phyloP scores from a whole-genome alignment of 2,329 filamentous ascomycete species.

The Talaromyces sp. region DNA sequence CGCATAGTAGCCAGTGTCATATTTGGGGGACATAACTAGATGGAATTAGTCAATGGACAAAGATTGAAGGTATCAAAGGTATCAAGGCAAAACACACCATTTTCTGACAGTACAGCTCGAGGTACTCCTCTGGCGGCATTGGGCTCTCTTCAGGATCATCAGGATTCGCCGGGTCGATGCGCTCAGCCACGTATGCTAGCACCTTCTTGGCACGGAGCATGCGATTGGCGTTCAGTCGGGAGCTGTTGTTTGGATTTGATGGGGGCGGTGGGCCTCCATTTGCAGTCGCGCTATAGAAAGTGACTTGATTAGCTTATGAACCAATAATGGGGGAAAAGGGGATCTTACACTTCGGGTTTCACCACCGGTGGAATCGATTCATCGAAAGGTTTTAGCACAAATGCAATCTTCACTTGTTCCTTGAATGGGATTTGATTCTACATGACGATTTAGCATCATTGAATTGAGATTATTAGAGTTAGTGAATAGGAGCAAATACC shows the following conservation, averaged over 20 bases:
- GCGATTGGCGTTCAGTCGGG: constrained; percentile 90
- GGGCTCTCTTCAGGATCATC: constrained; percentile 61
- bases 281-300: constrained; percentile 19
- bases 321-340: background rate
- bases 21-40: constrained; percentile 63
- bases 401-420: constrained; percentile 95
- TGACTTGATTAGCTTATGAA: constrained; percentile 4
- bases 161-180: constrained; percentile 72
- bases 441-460: constrained; percentile 12
- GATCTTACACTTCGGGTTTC: constrained; percentile 65
- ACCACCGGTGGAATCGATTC: constrained; percentile 74
- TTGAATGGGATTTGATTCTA: constrained; percentile 80
- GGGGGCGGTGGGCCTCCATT: constrained; percentile 23
- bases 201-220: constrained; percentile 98
- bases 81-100: constrained; percentile 61
- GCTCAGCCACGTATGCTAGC: constrained; percentile 84
- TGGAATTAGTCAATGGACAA: constrained; percentile 17
- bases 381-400: constrained; percentile 81
- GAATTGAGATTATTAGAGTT: background rate
- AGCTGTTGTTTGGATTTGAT: constrained; percentile 61
- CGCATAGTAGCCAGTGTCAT: constrained; percentile 95
- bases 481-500: constrained; percentile 46
- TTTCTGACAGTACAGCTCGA: constrained; percentile 93
- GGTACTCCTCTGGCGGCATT: constrained; percentile 83
- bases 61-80: background rate